These are phyloP conservation scores for Candida oleophila DNA, from an alignment of 805 yeast genomes.

Conservation along the genomic window DNA sequence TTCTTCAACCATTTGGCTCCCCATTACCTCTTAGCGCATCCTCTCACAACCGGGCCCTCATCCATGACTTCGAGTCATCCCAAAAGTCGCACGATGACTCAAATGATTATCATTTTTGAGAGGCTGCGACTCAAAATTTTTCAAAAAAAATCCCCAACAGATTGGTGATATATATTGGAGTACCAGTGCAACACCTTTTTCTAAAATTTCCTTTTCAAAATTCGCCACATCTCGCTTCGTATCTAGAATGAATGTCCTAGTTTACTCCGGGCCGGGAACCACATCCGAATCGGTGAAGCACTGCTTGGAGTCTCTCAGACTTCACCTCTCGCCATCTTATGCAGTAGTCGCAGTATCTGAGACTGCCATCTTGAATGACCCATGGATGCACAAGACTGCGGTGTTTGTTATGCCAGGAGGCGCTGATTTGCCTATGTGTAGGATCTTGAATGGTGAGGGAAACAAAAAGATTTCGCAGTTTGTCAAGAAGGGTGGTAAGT, in stretches of 20 bases:
- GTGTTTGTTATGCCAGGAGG: conserved; percentile 93
- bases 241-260: conserved; percentile 32
- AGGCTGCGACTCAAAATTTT: neutral
- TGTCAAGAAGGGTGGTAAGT: conserved; percentile 78
- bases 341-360: conserved; percentile 77
- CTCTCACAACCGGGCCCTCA: no score
- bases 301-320: conserved; percentile 71
- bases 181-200: neutral
- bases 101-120: neutral
- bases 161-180: neutral
- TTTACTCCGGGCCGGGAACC: conserved; percentile 65
- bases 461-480: conserved; percentile 59
- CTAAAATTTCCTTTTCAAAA: neutral
- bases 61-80: neutral
- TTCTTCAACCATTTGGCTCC: no score
- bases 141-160: neutral
- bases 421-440: conserved; percentile 87
- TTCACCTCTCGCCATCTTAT: conserved; percentile 79
- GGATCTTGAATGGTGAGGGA: conserved; percentile 67
- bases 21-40: no score
- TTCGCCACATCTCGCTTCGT: conserved; percentile 14
- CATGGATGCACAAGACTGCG: conserved; percentile 83
- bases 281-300: conserved; percentile 85
- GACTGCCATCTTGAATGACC: conserved; percentile 65
- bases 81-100: conserved; percentile 1